phyloP scores from a whole-genome alignment of 108 stramenopile species.

The Stephanodiscus minutulus region DNA sequence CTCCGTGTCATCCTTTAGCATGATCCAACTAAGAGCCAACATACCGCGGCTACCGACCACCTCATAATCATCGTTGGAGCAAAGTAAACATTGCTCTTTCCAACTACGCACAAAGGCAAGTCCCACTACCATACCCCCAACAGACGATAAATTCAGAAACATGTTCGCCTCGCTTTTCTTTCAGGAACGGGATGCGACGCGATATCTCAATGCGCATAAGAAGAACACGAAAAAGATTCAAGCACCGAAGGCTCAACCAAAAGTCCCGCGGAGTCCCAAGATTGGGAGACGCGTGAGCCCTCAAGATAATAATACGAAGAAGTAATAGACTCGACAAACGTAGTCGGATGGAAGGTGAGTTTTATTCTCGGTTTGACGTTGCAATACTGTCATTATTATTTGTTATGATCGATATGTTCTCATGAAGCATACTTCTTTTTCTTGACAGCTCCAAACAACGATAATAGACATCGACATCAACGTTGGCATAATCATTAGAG shows the following conservation, averaged over 20 bases:
- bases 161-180: slow-evolving; percentile 47
- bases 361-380: slow-evolving; percentile 12
- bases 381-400: not conserved
- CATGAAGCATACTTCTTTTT: slow-evolving; percentile 1
- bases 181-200: slow-evolving; percentile 40
- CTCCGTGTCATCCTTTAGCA: too few species aligned
- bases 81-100: too few species aligned
- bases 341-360: slow-evolving; percentile 27
- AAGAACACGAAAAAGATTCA: slow-evolving; percentile 2
- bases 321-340: slow-evolving; percentile 21
- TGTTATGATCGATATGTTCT: not conserved
- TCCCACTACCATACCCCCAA: not conserved
- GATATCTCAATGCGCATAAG: slow-evolving; percentile 33
- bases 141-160: not conserved
- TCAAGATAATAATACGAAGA: slow-evolving; percentile 10
- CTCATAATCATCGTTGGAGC: too few species aligned
- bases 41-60: too few species aligned
- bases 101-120: too few species aligned
- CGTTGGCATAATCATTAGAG: not conserved
- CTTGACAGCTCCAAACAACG: too few species aligned
- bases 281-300: slow-evolving; percentile 15
- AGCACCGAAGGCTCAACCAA: slow-evolving; percentile 3
- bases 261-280: slow-evolving; percentile 16
- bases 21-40: too few species aligned
- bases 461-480: not conserved